Conservation (phyloP, 371 early-diverging fungal genomes). For the Blakeslea trispora region DNA sequence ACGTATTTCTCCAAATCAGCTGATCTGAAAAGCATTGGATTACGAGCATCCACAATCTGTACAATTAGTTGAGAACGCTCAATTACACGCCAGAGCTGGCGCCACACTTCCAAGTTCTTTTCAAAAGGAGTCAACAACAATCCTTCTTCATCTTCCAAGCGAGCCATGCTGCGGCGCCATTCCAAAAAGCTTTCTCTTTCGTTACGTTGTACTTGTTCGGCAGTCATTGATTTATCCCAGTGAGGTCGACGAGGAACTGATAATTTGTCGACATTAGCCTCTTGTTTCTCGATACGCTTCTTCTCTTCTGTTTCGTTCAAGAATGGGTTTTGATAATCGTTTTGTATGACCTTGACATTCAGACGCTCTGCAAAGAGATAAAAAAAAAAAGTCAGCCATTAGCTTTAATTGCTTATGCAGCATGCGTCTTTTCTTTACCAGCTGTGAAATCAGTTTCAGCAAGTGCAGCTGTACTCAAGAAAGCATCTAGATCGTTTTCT, state of each 20-base stretch:
- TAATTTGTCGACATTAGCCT: conserved; percentile 68
- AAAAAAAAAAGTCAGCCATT: background rate
- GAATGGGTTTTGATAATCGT: conserved; percentile 79
- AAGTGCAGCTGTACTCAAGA: conserved; percentile 91
- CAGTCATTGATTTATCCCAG: conserved; percentile 88
- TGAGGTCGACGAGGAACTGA: conserved; percentile 88
- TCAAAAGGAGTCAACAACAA: conserved; percentile 97
- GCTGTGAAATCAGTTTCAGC: conserved; percentile 97
- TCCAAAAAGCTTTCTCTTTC: conserved; percentile 89
- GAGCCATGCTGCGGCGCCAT: conserved; percentile 90
- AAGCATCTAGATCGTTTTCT: conserved; percentile 95
- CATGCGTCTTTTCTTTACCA: conserved; percentile 43
- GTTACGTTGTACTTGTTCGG: conserved; percentile 75
- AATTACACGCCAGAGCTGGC: conserved; percentile 99
- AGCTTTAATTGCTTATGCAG: background rate
- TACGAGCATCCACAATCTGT: conserved; percentile 99
- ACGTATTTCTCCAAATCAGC: conserved; percentile 94
- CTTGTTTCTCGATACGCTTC: conserved; percentile 71
- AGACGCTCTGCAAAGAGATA: conserved; percentile 77
- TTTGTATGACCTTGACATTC: conserved; percentile 85
- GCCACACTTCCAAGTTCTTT: conserved; percentile 99
- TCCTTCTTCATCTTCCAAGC: conserved; percentile 88
- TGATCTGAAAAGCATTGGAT: conserved; percentile 94
- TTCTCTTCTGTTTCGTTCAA: conserved; percentile 79
- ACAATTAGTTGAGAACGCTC: conserved; percentile 97